Conservation (phyloP, 768 basidiomycete species). For the Naganishia randhawae region DNA sequence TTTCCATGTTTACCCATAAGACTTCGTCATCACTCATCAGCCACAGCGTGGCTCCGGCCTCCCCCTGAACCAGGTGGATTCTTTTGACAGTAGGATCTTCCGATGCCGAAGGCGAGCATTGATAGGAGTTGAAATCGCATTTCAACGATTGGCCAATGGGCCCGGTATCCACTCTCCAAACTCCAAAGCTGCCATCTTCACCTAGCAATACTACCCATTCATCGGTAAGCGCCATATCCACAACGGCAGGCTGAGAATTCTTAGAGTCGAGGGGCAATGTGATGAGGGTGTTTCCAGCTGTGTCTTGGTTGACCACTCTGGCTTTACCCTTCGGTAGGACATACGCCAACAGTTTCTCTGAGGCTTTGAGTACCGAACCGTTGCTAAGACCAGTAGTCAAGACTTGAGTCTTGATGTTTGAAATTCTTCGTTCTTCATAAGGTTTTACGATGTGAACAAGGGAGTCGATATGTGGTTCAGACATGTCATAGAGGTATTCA, state of each 20-base stretch:
- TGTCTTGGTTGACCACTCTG: constrained; percentile 15
- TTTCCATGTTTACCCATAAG: not conserved
- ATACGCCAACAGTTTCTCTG: constrained; percentile 18
- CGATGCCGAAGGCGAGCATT: no score
- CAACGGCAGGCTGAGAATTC: not conserved
- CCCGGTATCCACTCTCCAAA: constrained; percentile 19
- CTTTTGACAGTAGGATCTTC: not conserved
- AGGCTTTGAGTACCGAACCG: not conserved
- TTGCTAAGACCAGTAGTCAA: constrained; percentile 13
- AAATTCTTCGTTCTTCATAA: constrained; percentile 21
- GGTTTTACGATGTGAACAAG: constrained; percentile 6
- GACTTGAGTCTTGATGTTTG: constrained; percentile 21
- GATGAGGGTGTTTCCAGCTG: constrained; percentile 2
- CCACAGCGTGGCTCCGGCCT: not conserved
- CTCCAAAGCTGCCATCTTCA: constrained; percentile 17
- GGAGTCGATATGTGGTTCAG: not conserved
- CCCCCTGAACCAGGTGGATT: not conserved
- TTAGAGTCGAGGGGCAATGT: not conserved
- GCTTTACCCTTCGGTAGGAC: constrained; percentile 16
- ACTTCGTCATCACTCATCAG: constrained; percentile 7
- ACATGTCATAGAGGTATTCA: constrained; percentile 5
- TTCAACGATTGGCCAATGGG: not conserved
- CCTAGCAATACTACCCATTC: constrained; percentile 8
- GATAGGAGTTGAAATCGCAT: not conserved
- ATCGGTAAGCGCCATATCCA: constrained; percentile 18